These are phyloP conservation scores for Caryopteris hybrid DNA, from an alignment of 305 asterid genomes.

Conservation along the genomic window DNA sequence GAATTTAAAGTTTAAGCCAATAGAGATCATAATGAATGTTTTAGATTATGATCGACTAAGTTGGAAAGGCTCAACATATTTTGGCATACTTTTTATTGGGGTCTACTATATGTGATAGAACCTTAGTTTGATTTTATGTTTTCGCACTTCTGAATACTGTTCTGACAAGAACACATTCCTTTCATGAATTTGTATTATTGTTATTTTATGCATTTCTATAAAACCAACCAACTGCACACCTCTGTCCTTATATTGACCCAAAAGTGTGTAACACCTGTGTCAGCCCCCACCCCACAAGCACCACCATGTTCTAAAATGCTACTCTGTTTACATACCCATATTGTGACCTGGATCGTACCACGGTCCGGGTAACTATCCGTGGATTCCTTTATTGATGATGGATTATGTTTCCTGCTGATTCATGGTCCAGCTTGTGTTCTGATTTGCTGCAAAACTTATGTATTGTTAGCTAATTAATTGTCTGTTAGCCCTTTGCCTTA, in stretches of 20 bases:
- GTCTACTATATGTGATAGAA: neutral
- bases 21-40: too few species aligned
- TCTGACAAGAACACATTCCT: neutral
- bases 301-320: too few species aligned
- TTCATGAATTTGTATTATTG: neutral
- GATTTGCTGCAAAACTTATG: neutral
- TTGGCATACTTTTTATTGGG: neutral
- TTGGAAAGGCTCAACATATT: neutral
- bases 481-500: neutral
- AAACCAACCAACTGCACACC: neutral
- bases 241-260: too few species aligned
- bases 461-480: neutral
- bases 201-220: neutral
- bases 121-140: too few species aligned
- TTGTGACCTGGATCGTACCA: too few species aligned
- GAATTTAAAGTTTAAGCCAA: too few species aligned
- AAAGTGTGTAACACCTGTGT: too few species aligned
- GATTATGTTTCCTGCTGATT: neutral
- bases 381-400: neutral
- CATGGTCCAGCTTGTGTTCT: neutral
- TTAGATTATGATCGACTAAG: neutral
- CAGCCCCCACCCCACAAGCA: too few species aligned
- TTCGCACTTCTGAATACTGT: neutral
- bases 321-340: too few species aligned
- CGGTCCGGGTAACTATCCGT: too few species aligned